Evolutionary conservation across 2,329 filamentous ascomycete genomes (phyloP).

Genomic region (Alternaria postmessia): DNA sequence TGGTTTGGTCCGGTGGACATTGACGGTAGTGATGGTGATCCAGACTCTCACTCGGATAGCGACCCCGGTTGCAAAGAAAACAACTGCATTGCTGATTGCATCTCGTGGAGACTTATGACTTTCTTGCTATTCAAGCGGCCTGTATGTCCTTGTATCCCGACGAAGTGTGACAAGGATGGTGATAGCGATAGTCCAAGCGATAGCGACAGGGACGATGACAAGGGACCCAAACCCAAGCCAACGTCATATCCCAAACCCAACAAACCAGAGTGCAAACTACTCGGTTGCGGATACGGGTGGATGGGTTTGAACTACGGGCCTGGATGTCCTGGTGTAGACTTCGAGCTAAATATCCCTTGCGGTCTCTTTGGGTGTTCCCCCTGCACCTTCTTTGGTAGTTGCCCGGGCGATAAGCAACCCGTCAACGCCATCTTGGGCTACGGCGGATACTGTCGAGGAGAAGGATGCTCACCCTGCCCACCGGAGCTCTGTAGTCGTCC

Average conservation of each 20-base stretch:
- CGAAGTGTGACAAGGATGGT: conserved; percentile 16
- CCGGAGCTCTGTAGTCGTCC: conserved; percentile 24
- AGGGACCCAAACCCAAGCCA: conserved; percentile 7
- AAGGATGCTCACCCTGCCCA: conserved; percentile 29
- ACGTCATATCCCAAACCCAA: conserved; percentile 9
- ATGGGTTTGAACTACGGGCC: conserved; percentile 33
- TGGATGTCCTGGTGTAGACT: conserved; percentile 16
- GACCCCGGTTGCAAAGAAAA: conserved; percentile 20
- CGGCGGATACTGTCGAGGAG: conserved; percentile 25
- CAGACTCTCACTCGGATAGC: conserved; percentile 13
- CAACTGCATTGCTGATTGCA: conserved; percentile 19
- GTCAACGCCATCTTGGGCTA: conserved; percentile 23
- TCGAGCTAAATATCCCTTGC: conserved; percentile 10
- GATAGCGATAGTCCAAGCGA: conserved; percentile 19
- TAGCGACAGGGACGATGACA: conserved; percentile 12
- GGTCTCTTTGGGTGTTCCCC: conserved; percentile 32
- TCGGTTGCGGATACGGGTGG: conserved; percentile 37
- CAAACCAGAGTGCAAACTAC: conserved; percentile 20
- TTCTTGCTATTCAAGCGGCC: conserved; percentile 20
- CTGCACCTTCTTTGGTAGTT: conserved; percentile 29
- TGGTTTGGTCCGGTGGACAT: conserved; percentile 7
- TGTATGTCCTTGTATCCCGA: conserved; percentile 19
- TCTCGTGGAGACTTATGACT: conserved; percentile 7
- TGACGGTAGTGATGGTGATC: conserved; percentile 6
- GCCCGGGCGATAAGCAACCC: conserved; percentile 12